Base-by-base conservation (phyloP, 345 rosid species). In the Cardamine chenopodiifolia region DNA sequence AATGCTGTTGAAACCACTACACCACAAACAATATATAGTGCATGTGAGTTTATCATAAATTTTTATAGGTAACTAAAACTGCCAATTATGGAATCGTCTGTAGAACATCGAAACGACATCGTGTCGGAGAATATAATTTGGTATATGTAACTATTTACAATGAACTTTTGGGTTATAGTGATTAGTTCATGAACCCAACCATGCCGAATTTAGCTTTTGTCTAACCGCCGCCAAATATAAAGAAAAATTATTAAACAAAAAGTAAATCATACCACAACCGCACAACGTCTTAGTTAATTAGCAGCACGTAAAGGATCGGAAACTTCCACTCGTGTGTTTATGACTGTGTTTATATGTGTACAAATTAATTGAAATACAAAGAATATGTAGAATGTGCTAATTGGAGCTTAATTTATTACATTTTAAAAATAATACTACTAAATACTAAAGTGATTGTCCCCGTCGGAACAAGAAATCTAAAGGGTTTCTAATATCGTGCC, bases 111-210 rank as follows among this genome's bases (percentile, higher is more conserved):
- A 57, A 37, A 14, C 31, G 22, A 39, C 40, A 68, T 68, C 55
- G 37, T 52, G 63, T 60, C 74, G 47, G 56, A 61, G 61, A 42
- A 61, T 68, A 52, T 52, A 75, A 53, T 75, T 68, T 61, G 74
- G 74, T 61, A 60, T 10, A 68, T 75, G 74, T 42, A 42, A 52
- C 79, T 19, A 68, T 68, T 68, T 68, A 59, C 47, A 59, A 19
- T 37, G 53, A 48, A 59, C 35, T 49, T 67, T 67, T 52, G 67
- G 62, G 50, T 69, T 61, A 61, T 62, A 25, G 44, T 52, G 74
- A 68, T 62, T 53, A 76, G 79, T 70, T 55, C 80, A 70, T 70
- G 80, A 70, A 76, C 75, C 80, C 25, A 76, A 70, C 75, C 26
- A 62, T 70, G 71, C 80, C 75, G 25, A 76, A 62, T 56, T 69